Conservation (phyloP, 2,329 filamentous ascomycete genomes). For the Hypoxylon sp. region DNA sequence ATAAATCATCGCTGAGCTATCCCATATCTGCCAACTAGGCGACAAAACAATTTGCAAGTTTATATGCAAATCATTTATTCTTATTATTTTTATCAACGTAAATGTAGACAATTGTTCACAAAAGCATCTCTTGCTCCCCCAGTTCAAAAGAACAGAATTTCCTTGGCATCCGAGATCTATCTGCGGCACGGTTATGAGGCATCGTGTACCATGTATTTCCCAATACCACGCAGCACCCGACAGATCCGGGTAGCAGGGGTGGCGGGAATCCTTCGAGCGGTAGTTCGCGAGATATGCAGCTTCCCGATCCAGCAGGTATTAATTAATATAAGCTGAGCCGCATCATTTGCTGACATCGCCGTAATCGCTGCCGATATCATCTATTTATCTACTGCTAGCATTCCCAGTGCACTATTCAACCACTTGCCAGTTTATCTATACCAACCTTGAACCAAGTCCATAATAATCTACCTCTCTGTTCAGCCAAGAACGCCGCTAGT, state of each 20-base stretch:
- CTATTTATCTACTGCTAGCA: neutral
- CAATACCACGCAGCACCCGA: neutral
- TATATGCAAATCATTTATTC: too few relatives aligned
- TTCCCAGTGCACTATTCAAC: neutral
- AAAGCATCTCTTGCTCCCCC: neutral
- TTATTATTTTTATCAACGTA: neutral
- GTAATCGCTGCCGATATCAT: neutral
- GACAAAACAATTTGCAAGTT: too few relatives aligned
- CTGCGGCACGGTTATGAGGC: neutral
- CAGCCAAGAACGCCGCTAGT: too few relatives aligned
- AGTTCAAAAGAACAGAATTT: neutral
- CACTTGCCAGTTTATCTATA: neutral
- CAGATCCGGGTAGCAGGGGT: conserved; percentile 2
- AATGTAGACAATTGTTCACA: neutral
- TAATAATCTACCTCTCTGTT: too few relatives aligned
- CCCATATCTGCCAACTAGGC: neutral
- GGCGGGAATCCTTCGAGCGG: neutral
- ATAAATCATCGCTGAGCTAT: neutral
- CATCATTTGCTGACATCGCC: neutral
- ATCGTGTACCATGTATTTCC: neutral
- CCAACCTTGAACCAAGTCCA: neutral
- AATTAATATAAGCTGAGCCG: conserved; percentile 6
- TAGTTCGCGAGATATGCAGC: neutral
- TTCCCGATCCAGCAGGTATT: neutral
- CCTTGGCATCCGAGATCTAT: conserved; percentile 5